Evolutionary conservation across 495 filamentous ascomycete species (phyloP).

Genomic region (Apodospora peruviana): DNA sequence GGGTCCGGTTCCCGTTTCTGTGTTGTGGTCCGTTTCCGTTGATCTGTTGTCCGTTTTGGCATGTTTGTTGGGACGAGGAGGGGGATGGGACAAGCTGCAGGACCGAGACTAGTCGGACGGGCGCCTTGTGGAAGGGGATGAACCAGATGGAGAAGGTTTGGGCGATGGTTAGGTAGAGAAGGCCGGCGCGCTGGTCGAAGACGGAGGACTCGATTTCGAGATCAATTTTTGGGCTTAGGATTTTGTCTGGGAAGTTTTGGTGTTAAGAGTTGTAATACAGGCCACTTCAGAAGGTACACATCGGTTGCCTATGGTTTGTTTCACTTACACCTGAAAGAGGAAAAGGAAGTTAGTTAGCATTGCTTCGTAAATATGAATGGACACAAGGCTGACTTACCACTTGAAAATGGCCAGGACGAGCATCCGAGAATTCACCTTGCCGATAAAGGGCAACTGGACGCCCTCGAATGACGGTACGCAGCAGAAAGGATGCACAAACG

Average conservation of each 20-base stretch:
- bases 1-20: background rate
- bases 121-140: slow-evolving; percentile 63
- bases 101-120: slow-evolving; percentile 68
- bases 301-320: too few relatives aligned
- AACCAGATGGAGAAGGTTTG: slow-evolving; percentile 76
- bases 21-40: background rate
- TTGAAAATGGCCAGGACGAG: slow-evolving; percentile 66
- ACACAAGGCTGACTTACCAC: slow-evolving; percentile 48
- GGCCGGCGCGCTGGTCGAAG: slow-evolving; percentile 57
- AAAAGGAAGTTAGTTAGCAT: background rate
- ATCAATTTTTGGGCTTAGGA: slow-evolving; percentile 69
- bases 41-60: background rate
- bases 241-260: slow-evolving; percentile 45
- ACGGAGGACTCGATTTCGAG: slow-evolving; percentile 66
- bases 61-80: too few relatives aligned
- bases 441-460: slow-evolving; percentile 35
- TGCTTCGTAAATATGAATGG: too few relatives aligned
- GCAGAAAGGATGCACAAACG: slow-evolving; percentile 79
- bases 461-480: slow-evolving; percentile 56
- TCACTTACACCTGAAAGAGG: background rate
- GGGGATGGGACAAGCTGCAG: slow-evolving; percentile 52
- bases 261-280: too few relatives aligned
- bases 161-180: slow-evolving; percentile 62
- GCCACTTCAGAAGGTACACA: too few relatives aligned
- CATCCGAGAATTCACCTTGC: slow-evolving; percentile 50